These are phyloP conservation scores for Geosiphon pyriformis DNA, from an alignment of 192 early-diverging fungal species.

Conservation along the genomic window DNA sequence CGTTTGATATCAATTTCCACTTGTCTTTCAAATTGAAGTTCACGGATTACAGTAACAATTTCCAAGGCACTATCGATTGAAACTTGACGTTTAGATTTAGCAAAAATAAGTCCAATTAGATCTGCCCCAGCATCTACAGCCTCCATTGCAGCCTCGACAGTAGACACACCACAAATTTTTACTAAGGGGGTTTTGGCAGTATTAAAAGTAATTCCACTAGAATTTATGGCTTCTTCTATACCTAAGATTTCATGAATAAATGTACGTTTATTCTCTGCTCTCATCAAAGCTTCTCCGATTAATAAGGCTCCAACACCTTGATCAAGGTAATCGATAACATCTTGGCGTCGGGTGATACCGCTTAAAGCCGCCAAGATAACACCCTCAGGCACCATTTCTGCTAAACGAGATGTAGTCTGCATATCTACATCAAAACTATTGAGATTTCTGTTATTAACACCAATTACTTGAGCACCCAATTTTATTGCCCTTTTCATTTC, in stretches of 20 bases:
- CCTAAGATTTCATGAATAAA: constrained; percentile 74
- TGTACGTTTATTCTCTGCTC: constrained; percentile 59
- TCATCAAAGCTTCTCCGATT: constrained; percentile 96
- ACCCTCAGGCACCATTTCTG: constrained; percentile 67
- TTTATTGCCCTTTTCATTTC: constrained; percentile 87
- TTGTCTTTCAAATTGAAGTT: constrained; percentile 28
- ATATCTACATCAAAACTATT: constrained; percentile 96
- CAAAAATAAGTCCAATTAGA: constrained; percentile 94
- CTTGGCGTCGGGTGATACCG: constrained; percentile 77
- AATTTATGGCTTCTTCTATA: constrained; percentile 23
- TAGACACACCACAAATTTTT: constrained; percentile 92
- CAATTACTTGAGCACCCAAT: constrained; percentile 82
- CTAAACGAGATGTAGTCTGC: constrained; percentile 72
- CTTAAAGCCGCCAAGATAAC: constrained; percentile 83
- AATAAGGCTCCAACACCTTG: constrained; percentile 79
- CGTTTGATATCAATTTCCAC: constrained; percentile 21
- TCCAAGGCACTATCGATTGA: constrained; percentile 52
- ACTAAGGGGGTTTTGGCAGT: constrained; percentile 43
- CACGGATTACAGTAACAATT: constrained; percentile 68
- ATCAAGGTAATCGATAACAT: constrained; percentile 75
- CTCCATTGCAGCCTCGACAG: constrained; percentile 70
- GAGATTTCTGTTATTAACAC: constrained; percentile 97
- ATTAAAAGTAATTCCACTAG: constrained; percentile 16
- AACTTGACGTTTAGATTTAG: constrained; percentile 73
- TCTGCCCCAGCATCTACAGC: constrained; percentile 79